These are phyloP conservation scores for Wickerhamomyces chambardii DNA, from an alignment of 805 yeast genomes.

Conservation along the genomic window DNA sequence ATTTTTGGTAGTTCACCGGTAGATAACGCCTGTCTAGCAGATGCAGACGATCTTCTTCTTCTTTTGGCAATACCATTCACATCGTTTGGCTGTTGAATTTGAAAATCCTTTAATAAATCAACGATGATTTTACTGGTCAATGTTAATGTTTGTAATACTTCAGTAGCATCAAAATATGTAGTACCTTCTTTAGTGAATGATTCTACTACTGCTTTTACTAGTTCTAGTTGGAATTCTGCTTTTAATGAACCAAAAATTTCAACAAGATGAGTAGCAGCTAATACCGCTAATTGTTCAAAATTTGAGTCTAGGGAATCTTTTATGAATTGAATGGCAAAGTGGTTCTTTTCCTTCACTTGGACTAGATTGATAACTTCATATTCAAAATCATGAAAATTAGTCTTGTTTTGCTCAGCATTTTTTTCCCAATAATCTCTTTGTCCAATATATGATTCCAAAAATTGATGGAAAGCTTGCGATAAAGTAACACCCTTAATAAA, in stretches of 20 bases:
- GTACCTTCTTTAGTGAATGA: constrained; percentile 32
- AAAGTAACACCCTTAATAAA: constrained; percentile 31
- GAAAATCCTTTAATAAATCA: constrained; percentile 48
- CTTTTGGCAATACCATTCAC: constrained; percentile 52
- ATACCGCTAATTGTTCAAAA: constrained; percentile 31
- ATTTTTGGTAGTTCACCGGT: constrained; percentile 57
- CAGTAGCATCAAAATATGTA: constrained; percentile 41
- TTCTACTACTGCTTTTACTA: constrained; percentile 55
- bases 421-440: constrained; percentile 36
- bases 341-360: constrained; percentile 49
- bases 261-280: constrained; percentile 43
- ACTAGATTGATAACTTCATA: constrained; percentile 46
- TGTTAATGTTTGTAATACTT: constrained; percentile 42
- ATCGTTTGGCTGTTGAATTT: constrained; percentile 36
- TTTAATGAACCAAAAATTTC: constrained; percentile 50
- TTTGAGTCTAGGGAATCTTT: constrained; percentile 40
- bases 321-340: constrained; percentile 51
- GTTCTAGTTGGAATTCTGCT: constrained; percentile 42
- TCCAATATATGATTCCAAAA: constrained; percentile 34
- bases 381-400: constrained; percentile 50
- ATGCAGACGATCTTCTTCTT: constrained; percentile 74
- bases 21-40: constrained; percentile 68
- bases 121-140: constrained; percentile 50
- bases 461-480: constrained; percentile 36
- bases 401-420: constrained; percentile 36